phyloP scores from a whole-genome alignment of 129 eudicot genomes.

The Tagetes erecta region DNA sequence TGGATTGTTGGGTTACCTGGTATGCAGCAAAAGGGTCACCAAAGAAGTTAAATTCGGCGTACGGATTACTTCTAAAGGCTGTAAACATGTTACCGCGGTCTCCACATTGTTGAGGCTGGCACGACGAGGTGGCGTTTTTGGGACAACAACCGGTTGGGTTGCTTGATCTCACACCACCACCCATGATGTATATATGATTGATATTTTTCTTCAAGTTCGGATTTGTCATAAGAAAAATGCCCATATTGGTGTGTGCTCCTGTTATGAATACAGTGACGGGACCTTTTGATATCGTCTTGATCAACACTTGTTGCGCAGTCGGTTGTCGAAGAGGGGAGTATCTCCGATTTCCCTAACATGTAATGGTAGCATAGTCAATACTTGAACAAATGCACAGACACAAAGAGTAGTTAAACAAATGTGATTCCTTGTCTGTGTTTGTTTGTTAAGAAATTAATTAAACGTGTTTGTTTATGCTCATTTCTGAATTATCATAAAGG shows the following conservation, averaged over 20 bases:
- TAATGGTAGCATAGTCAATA: background rate
- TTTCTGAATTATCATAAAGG: too few relatives aligned
- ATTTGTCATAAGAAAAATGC: conserved; percentile 60
- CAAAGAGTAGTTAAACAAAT: too few relatives aligned
- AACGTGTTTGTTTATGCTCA: too few relatives aligned
- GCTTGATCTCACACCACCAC: conserved; percentile 79
- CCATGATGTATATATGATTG: conserved; percentile 77
- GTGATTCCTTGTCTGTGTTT: too few relatives aligned
- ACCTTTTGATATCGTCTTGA: conserved; percentile 62
- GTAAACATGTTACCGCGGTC: conserved; percentile 72
- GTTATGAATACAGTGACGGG: conserved; percentile 53
- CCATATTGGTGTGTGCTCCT: conserved; percentile 73
- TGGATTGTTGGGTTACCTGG: conserved; percentile 46
- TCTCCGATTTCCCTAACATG: conserved; percentile 43
- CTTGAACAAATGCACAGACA: too few relatives aligned
- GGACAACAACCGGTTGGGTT: conserved; percentile 81
- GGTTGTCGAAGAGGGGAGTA: conserved; percentile 68
- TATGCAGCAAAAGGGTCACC: conserved; percentile 92
- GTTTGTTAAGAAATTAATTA: too few relatives aligned
- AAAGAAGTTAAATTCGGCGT: conserved; percentile 83
- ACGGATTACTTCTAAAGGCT: conserved; percentile 67
- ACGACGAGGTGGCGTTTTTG: conserved; percentile 41
- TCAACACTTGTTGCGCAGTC: conserved; percentile 70
- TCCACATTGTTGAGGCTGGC: conserved; percentile 71
- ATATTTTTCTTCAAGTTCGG: conserved; percentile 79